Base-by-base conservation (phyloP, 768 basidiomycete genomes). In the Rhodotorula paludigena region DNA sequence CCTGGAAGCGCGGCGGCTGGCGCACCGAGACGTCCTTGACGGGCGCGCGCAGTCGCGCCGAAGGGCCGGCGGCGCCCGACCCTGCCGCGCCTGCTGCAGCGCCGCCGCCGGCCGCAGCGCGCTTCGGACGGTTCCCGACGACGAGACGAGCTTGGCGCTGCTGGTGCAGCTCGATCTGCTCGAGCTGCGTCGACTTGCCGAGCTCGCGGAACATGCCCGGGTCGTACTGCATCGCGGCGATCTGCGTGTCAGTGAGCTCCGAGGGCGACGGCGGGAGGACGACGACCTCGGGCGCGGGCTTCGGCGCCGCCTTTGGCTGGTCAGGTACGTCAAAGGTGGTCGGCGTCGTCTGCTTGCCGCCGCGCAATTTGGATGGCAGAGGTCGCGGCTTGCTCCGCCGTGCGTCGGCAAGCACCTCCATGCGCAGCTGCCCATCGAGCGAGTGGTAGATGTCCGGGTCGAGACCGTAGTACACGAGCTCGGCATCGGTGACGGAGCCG, bases 381-480 rank as follows among this genome's bases (percentile, higher is more conserved):
- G 20, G 64, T 10, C 47, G 54, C 16, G 51, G 63, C 56, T 72
- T 76, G 15, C 7, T 11, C 56, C 60, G n/a, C 60, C 63, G 48
- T 66, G 73, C 54, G 66, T 72, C 78, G n/a, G 83, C 80, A 36
- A 93, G 78, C 68, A 89, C 86, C 74, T 94, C 90, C 57, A 84
- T 83, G 75, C 90, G 88, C 49, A 90, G 76, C 32, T 84, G 82
- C 2, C 78, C 77, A 0, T 90, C 90, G 5, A 97, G 77, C 39
- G 78, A 80, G 0, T 77, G 79, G 73, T 89, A 92, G 11, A 89
- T 85, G 12, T 82, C 84, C 0, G 85, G 85, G 75, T 92, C 91
- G 74, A 97, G 84, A 18, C 83, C 85, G 32, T 92, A 80, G 44
- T 82, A 81, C 21, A 74, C 78, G 47, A 96, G 80, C 73, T 90